Base-by-base conservation (phyloP, 2,329 filamentous ascomycete species). In the Alternaria sp. region DNA sequence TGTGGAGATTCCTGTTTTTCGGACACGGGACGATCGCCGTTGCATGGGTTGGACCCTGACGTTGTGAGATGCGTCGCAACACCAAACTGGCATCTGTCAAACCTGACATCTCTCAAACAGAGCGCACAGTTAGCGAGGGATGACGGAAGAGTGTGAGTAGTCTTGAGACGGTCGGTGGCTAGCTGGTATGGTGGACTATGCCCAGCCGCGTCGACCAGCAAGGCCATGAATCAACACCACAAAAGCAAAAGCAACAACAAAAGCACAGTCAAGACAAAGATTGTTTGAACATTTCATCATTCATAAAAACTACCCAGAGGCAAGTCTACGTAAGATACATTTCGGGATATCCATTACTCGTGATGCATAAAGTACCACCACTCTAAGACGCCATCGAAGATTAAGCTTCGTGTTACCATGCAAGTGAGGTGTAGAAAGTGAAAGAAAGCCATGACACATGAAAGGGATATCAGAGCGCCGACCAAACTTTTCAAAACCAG, bases 391-490 rank as follows among this genome's bases (percentile, higher is more conserved):
- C 75, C 75, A 67, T 68, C 72, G 67, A 64, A 71, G 69, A 69
- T 69, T 66, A 68, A 68, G 66, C 70, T 72, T 71, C 69, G 69
- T 58, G 47, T 51, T 57, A 55, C 73, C 74, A 76, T 75, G 75
- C 73, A 76, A 77, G 71, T 70, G 70, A 73, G 67, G 69, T 64
- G 67, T 64, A 72, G 74, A 69, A 71, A 54, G 67, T 63, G 65
- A 74, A 67, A 70, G 71, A 72, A 72, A 73, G 73, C 71, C 77
- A 74, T 80, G 69, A 79, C 75, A 78, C 77, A 75, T 80, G 71
- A 76, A 74, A 72, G 75, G 75, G 76, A 73, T 77, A 77, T 76
- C 75, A 77, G 71, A 77, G 74, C 77, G 74, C 75, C 77, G 68
- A 72, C 69, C 71, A 69, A 75, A 77, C 73, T 78, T 78, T 77